These are phyloP conservation scores for Penicillium griseofulvum DNA, from an alignment of 2,329 filamentous ascomycete species.

Conservation along the genomic window DNA sequence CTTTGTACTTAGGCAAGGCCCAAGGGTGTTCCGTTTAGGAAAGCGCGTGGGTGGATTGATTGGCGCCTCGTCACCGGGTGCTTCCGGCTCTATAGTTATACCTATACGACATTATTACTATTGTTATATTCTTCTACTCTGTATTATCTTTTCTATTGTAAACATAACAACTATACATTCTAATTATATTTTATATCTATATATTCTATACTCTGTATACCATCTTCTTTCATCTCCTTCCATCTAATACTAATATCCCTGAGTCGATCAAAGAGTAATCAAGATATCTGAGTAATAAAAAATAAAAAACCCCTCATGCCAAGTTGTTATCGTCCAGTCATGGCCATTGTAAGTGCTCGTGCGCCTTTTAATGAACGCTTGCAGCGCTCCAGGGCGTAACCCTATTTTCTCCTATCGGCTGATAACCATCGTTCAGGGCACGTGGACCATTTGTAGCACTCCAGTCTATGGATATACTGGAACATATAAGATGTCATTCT, in stretches of 20 bases:
- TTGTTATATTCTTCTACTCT: background rate
- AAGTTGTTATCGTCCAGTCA: slow-evolving; percentile 14
- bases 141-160: background rate
- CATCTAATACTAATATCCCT: background rate
- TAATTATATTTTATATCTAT: too few species aligned
- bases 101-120: slow-evolving; percentile 3
- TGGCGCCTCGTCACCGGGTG: slow-evolving; percentile 23
- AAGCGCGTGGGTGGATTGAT: slow-evolving; percentile 24
- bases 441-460: background rate
- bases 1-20: slow-evolving; percentile 7
- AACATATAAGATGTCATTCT: background rate
- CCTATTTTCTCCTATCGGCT: slow-evolving; percentile 8
- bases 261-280: slow-evolving; percentile 2
- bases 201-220: background rate
- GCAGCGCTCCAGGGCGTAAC: slow-evolving; percentile 13
- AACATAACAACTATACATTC: background rate
- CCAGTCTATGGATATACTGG: background rate
- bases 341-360: slow-evolving; percentile 8
- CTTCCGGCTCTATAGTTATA: slow-evolving; percentile 13
- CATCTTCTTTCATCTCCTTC: too few species aligned
- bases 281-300: background rate
- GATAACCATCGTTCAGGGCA: slow-evolving; percentile 4
- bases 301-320: slow-evolving; percentile 13
- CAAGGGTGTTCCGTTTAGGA: slow-evolving; percentile 7
- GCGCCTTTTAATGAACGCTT: slow-evolving; percentile 11